Base-by-base conservation (phyloP, 2,329 filamentous ascomycete species). In the Huntiella bhutanensis region DNA sequence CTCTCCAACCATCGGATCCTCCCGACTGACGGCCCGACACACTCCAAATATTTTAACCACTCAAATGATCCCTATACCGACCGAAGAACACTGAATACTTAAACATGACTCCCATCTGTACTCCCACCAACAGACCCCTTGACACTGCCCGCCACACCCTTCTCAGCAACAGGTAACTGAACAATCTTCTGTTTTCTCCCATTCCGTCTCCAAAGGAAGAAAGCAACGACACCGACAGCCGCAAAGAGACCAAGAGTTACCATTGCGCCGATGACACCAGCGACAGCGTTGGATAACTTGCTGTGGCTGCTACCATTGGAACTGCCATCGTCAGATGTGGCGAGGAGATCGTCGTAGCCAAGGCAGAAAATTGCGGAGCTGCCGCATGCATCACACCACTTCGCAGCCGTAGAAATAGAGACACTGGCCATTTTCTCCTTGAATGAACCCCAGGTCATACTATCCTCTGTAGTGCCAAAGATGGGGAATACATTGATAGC, bases 251-350 rank as follows among this genome's bases (percentile, higher is more conserved):
- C 58, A 12, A 61, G 55, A 2, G 58, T 59, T 2, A 59, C 56
- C 51, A 58, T 51, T 3, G 59, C 58, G 12, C 58, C 59, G 16
- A 60, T 57, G 1, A 58, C 58, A 35, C 58, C 58, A 1, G 58
- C 58, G 5, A 60, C 56, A 3, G 53, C 52, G n/a, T 57, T 59
- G 4, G 59, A 60, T 52, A 61, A 57, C 34, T 1, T 51, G 8
- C 22, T 28, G 7, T 28, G 22, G 22, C 22, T 10, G 7, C 7
- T 28, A 28, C 22, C 22, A 10, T 28, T 28, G 22, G 6, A 7
- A 28, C 22, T 10, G 22, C 22, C 8, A 7, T 28, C 2, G 7
- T 7, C 8, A 28, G 22, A 28, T 28, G 22, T 28, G 5, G 7
- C 22, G 22, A 28, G 22, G 8, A 28, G 22, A 10, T 55, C 49